Base-by-base conservation (phyloP, 257 asterid species). In the Asclepias syriaca region DNA sequence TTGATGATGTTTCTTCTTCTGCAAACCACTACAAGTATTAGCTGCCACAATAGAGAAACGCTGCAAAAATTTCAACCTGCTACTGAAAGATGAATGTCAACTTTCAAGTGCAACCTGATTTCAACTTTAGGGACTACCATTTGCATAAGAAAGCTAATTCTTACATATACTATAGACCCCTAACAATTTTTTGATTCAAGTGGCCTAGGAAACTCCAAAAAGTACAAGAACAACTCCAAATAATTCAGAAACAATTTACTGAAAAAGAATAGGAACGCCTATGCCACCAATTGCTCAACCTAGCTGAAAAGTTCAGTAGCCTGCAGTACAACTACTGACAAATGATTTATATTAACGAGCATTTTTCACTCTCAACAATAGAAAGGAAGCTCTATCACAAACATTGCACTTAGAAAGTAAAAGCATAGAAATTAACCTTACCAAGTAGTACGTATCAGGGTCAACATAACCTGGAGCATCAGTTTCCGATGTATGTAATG, bases 1-100 rank as follows among this genome's bases (percentile, higher is more conserved):
- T 78, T 92, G 98, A 74, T 74, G 85, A 71, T 95, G 98, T 58
- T 92, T 92, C 95, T 92, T 95, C 84, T 95, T 95, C 99, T 95
- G 88, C 79, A 77, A 56, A 24, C 78, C 70, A 64, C 16, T 60
- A 19, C 3, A 69, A 51, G 50, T 37, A 37, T 64, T 64, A 37
- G 29, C 40, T 34, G 50, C 50, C 15, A 64, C 4, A 37, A 24
- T 48, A 34, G 49, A 18, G 40, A 19, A 64, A 34, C 6, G 49
- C 3, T 19, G 59, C 19, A 32, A 37, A 43, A 15, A 18, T 14
- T 32, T 16, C 43, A 34, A 32, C 22, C 34, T 19, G 6, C 46
- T 32, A 34, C 9, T 61, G 22, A 60, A 15, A 61, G 19, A 6
- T 11, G 5, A 27, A 27, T 11, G 16, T 29, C 10, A 24, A 34